These are phyloP conservation scores for Torulaspora indica DNA, from an alignment of 805 yeast species.

Conservation along the genomic window DNA sequence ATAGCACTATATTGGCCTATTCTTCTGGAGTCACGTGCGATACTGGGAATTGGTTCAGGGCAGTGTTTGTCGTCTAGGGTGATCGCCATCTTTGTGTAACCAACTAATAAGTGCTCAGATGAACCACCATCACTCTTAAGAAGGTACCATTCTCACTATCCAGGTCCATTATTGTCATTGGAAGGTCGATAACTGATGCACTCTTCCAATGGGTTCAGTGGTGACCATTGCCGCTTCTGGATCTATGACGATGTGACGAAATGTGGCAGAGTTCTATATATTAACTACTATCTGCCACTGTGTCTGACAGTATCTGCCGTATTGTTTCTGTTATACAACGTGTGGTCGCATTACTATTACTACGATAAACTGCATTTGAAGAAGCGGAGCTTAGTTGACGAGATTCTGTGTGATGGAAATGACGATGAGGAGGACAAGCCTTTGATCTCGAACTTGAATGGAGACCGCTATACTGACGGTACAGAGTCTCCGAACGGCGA, in stretches of 20 bases:
- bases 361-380: constrained; percentile 18
- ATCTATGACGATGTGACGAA: constrained; percentile 55
- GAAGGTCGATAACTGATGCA: constrained; percentile 3
- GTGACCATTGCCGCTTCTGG: constrained; percentile 40
- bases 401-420: constrained; percentile 14
- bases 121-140: not conserved
- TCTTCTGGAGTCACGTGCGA: too few species aligned
- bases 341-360: constrained; percentile 19
- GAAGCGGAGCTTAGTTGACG: constrained; percentile 20
- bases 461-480: constrained; percentile 1
- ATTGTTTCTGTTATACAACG: constrained; percentile 16
- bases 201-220: constrained; percentile 4
- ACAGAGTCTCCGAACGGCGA: constrained; percentile 4
- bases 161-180: too few species aligned
- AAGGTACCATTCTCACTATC: too few species aligned
- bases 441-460: constrained; percentile 15
- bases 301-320: constrained; percentile 9
- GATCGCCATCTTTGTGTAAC: not conserved
- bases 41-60: too few species aligned
- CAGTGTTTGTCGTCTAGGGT: not conserved
- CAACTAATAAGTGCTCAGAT: too few species aligned
- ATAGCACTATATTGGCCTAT: constrained; percentile 2
- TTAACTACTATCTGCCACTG: constrained; percentile 36
- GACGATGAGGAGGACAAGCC: constrained; percentile 23
- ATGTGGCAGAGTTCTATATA: constrained; percentile 44